phyloP scores from a whole-genome alignment of 1,284 basidiomycete species.

The Xerocomus cyaneibrunnescens region DNA sequence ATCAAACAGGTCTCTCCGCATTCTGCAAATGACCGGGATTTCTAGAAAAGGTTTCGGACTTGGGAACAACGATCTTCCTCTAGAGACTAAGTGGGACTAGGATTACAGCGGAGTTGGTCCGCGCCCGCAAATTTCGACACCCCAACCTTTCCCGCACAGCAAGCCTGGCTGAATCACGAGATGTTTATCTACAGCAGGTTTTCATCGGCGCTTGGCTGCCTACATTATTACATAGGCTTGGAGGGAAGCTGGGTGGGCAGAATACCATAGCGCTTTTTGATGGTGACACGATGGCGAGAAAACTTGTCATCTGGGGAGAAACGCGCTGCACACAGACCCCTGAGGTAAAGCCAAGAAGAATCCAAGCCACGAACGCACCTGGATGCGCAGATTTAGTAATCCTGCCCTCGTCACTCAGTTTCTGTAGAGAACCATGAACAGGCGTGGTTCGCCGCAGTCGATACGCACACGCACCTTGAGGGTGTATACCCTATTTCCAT shows the following conservation, averaged over 20 bases:
- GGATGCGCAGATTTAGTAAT: slow-evolving; percentile 94
- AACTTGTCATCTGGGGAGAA: slow-evolving; percentile 99
- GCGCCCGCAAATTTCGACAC: too few species aligned
- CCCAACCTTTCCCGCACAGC: too few species aligned
- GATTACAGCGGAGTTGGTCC: too few species aligned
- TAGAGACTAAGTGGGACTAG: too few species aligned
- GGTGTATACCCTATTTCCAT: slow-evolving; percentile 84
- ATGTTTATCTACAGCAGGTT: too few species aligned
- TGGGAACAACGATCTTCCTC: too few species aligned
- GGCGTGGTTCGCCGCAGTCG: not conserved
- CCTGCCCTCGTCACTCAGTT: slow-evolving; percentile 76
- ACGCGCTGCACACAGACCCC: slow-evolving; percentile 56
- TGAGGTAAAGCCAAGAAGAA: not conserved
- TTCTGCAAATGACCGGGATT: too few species aligned
- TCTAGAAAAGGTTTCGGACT: too few species aligned
- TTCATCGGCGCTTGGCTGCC: too few species aligned
- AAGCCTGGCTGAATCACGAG: too few species aligned
- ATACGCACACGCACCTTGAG: slow-evolving; percentile 63
- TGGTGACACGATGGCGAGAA: slow-evolving; percentile 91
- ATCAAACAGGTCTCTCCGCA: too few species aligned
- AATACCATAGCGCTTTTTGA: slow-evolving; percentile 88
- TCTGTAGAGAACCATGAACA: slow-evolving; percentile 48
- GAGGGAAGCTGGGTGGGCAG: slow-evolving; percentile 87
- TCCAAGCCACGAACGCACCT: slow-evolving; percentile 47
- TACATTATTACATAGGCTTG: slow-evolving; percentile 66